Evolutionary conservation across 1,284 basidiomycete species (phyloP).

Genomic region (Coniferiporia weirii): DNA sequence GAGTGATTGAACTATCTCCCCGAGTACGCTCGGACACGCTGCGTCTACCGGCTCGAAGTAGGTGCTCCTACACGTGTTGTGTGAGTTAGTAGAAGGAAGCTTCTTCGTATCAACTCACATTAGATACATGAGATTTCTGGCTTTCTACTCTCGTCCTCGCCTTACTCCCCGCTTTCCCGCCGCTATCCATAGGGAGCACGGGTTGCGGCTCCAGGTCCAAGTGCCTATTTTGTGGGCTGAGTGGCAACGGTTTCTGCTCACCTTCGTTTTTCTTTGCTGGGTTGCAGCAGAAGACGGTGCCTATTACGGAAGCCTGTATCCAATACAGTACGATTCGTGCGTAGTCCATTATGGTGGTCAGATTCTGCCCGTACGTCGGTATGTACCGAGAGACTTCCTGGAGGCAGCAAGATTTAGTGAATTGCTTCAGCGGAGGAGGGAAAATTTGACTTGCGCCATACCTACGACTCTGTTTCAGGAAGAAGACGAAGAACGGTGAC

Average conservation of each 20-base stretch:
- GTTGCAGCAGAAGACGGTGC: not conserved
- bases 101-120: not conserved
- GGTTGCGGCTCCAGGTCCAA: conserved; percentile 1
- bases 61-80: not conserved
- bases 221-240: not conserved
- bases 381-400: not conserved
- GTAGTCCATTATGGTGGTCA: not conserved
- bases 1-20: too few species aligned
- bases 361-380: not conserved
- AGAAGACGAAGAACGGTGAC: not conserved
- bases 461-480: not conserved
- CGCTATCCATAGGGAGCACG: not conserved
- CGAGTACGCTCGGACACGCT: too few species aligned
- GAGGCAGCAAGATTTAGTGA: not conserved
- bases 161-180: not conserved
- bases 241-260: not conserved
- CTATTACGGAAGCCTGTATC: not conserved
- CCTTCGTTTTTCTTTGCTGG: not conserved
- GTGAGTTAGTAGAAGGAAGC: not conserved
- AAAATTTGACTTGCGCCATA: not conserved
- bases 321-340: not conserved
- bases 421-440: not conserved
- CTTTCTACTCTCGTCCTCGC: not conserved
- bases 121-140: not conserved
- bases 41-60: not conserved